These are phyloP conservation scores for Suillus alpinus DNA, from an alignment of 768 basidiomycete genomes.

Conservation along the genomic window DNA sequence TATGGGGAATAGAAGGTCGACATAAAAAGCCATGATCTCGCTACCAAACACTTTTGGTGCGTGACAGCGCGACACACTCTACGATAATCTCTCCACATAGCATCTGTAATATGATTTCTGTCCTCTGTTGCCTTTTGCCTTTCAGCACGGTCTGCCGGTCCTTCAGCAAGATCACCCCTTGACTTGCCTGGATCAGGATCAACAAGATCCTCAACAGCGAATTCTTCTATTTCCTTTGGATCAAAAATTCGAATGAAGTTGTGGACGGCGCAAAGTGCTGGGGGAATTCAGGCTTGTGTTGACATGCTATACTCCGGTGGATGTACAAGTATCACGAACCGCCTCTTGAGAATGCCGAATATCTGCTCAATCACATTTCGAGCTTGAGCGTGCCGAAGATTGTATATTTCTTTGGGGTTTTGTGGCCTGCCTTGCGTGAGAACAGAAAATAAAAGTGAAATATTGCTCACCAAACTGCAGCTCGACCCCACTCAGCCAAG, in stretches of 20 bases:
- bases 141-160: background rate
- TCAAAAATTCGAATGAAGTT: constrained; percentile 23
- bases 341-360: constrained; percentile 20
- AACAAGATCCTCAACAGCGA: background rate
- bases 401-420: constrained; percentile 19
- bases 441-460: background rate
- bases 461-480: background rate
- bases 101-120: background rate
- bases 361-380: constrained; percentile 20
- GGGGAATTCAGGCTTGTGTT: constrained; percentile 21
- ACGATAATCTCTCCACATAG: background rate
- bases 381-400: constrained; percentile 21
- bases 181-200: background rate
- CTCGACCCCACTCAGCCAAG: constrained; percentile 15
- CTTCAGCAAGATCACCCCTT: background rate
- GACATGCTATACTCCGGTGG: constrained; percentile 14
- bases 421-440: constrained; percentile 11
- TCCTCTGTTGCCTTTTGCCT: background rate
- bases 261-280: constrained; percentile 20
- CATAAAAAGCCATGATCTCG: too few relatives aligned
- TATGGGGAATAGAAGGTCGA: too few relatives aligned
- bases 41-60: too few relatives aligned
- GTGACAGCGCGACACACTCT: background rate
- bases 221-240: constrained; percentile 5
- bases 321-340: constrained; percentile 14